A percentile compares a stretch with the other conserved stretches of the same genome.
Evolutionary conservation across 306 rosid genomes (phyloP).

Genomic region (Casuarina cunninghamiana): DNA sequence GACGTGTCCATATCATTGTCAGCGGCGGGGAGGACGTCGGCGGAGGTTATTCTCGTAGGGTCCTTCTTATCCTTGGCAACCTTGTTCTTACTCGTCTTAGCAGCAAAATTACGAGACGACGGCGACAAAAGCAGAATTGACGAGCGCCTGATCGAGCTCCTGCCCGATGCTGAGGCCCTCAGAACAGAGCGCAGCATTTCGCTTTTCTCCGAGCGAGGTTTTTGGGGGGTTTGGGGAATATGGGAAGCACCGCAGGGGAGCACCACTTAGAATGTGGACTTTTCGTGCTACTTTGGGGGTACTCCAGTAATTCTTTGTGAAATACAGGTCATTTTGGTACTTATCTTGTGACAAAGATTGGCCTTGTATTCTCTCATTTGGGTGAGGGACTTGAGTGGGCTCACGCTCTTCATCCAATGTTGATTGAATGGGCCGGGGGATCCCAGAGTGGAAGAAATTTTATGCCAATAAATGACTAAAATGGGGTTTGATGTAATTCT

Average conservation of each 20-base stretch:
- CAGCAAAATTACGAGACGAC: slow-evolving; percentile 36
- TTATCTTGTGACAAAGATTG: no score
- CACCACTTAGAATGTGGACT: background rate
- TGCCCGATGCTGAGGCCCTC: slow-evolving; percentile 37
- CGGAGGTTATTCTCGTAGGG: slow-evolving; percentile 28
- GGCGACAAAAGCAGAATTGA: slow-evolving; percentile 18
- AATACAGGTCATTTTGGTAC: no score
- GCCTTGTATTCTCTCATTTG: no score
- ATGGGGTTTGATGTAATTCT: no score
- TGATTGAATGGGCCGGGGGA: no score
- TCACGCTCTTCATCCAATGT: no score
- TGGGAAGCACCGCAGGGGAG: background rate
- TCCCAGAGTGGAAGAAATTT: no score
- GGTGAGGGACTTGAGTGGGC: no score
- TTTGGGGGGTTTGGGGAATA: slow-evolving; percentile 31
- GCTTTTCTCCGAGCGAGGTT: slow-evolving; percentile 19
- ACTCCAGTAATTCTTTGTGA: no score
- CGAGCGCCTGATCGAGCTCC: slow-evolving; percentile 14
- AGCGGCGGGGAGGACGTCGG: slow-evolving; percentile 25
- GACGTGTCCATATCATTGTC: slow-evolving; percentile 38
- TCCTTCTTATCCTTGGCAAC: slow-evolving; percentile 39
- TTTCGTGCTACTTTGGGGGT: no score
- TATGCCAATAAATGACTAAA: no score
- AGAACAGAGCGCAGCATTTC: slow-evolving; percentile 61
- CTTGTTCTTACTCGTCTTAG: slow-evolving; percentile 41